Percentiles rank a stretch among this genome's conserved stretches.
phyloP scores from a whole-genome alignment of 495 filamentous ascomycete species.

The Elaphomyces granulatus region DNA sequence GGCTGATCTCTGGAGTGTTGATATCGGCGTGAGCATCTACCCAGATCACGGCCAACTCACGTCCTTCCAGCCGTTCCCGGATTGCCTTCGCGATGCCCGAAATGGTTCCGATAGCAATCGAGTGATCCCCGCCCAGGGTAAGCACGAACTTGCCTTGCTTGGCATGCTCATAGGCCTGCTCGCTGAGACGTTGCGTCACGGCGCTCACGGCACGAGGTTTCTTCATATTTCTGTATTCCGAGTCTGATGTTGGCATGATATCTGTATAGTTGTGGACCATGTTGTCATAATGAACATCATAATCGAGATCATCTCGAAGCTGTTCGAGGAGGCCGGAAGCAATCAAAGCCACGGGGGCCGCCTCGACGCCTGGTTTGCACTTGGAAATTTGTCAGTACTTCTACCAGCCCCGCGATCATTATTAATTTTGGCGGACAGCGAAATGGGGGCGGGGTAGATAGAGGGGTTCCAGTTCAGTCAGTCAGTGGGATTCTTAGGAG shows the following conservation, averaged over 20 bases:
- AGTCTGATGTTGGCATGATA: slow-evolving; percentile 49
- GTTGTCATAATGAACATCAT: slow-evolving; percentile 73
- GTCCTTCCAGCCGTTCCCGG: slow-evolving; percentile 53
- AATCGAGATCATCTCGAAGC: slow-evolving; percentile 71
- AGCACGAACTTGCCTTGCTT: slow-evolving; percentile 74
- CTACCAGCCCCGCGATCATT: background rate
- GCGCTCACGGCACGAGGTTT: slow-evolving; percentile 76
- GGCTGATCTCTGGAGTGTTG: slow-evolving; percentile 84
- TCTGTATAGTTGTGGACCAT: slow-evolving; percentile 71
- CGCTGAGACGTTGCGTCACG: slow-evolving; percentile 65
- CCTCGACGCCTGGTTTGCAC: slow-evolving; percentile 87
- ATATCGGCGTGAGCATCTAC: slow-evolving; percentile 97
- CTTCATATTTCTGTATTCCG: slow-evolving; percentile 81
- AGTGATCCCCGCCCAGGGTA: slow-evolving; percentile 92
- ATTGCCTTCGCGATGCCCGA: slow-evolving; percentile 74
- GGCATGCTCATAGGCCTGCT: slow-evolving; percentile 80
- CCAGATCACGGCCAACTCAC: slow-evolving; percentile 91
- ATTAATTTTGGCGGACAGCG: background rate
- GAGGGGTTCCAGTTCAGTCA: no score
- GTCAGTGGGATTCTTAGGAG: no score
- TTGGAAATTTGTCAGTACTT: slow-evolving; percentile 17
- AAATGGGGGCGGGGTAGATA: no score
- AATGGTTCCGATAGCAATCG: slow-evolving; percentile 87
- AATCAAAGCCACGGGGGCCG: slow-evolving; percentile 82
- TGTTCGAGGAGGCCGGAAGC: slow-evolving; percentile 75